Percentiles rank a stretch among this genome's conserved stretches.
Evolutionary conservation across 2,329 filamentous ascomycete genomes (phyloP).

Genomic region (Geosmithia morbida): DNA sequence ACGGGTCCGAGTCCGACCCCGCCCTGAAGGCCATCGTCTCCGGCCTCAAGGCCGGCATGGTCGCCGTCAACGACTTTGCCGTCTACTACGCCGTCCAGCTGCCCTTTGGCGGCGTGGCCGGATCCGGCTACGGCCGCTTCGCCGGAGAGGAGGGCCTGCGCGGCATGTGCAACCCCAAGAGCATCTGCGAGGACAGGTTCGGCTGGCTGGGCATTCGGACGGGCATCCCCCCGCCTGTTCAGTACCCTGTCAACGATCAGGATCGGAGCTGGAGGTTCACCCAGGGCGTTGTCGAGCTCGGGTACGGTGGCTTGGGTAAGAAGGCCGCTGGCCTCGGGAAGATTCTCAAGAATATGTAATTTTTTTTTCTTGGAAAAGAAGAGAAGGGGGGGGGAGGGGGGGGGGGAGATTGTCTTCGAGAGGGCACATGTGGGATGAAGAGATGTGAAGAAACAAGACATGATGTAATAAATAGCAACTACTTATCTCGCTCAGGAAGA

Average conservation of each 20-base stretch:
- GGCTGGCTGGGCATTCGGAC: constrained; percentile 52
- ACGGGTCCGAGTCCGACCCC: constrained; percentile 50
- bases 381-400: no score
- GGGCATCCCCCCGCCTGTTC: constrained; percentile 63
- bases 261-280: constrained; percentile 50
- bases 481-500: no score
- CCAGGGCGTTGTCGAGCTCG: constrained; percentile 44
- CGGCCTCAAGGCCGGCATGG: constrained; percentile 71
- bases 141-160: constrained; percentile 80
- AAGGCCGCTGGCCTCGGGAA: constrained; percentile 25
- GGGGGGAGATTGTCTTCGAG: no score
- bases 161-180: constrained; percentile 76
- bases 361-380: no score
- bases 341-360: constrained; percentile 26
- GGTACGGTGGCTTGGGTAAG: constrained; percentile 31
- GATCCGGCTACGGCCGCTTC: constrained; percentile 86
- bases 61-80: constrained; percentile 90
- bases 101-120: constrained; percentile 83
- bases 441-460: no score
- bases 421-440: no score
- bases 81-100: constrained; percentile 87
- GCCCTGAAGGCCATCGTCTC: constrained; percentile 50
- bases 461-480: no score
- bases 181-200: constrained; percentile 64
- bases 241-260: constrained; percentile 63